Conservation (phyloP, 2,329 filamentous ascomycete genomes). For the Fusarium neocosmosporiellum region DNA sequence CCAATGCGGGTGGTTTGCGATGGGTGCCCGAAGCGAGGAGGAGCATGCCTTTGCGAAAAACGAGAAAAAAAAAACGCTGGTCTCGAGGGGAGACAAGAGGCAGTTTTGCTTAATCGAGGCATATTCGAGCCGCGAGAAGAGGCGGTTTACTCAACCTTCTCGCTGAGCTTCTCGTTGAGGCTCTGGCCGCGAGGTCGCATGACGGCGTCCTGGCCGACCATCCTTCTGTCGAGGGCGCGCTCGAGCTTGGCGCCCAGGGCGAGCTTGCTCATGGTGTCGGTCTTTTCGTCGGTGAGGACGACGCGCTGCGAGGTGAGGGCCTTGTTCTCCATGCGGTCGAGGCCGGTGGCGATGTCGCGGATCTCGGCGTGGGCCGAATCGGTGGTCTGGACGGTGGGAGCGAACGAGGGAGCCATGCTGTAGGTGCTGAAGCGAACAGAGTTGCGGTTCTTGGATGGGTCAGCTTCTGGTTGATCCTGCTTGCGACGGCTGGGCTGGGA, state of each 20-base stretch:
- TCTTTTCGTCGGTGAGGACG: conserved; percentile 81
- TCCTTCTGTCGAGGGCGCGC: conserved; percentile 84
- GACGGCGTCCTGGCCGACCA: conserved; percentile 89
- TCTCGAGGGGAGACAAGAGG: conserved; percentile 1
- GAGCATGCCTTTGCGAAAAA: conserved; percentile 1
- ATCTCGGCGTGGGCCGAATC: conserved; percentile 69
- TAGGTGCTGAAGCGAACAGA: conserved; percentile 70
- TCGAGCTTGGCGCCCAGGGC: conserved; percentile 92
- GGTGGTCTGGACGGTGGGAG: conserved; percentile 63
- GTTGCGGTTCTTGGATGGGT: conserved; percentile 57
- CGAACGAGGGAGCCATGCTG: conserved; percentile 70
- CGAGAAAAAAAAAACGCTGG: neutral
- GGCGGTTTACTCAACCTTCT: conserved; percentile 48
- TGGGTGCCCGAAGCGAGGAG: conserved; percentile 1
- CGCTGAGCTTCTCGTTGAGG: conserved; percentile 48
- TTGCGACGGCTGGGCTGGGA: conserved; percentile 27
- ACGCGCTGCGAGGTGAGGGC: conserved; percentile 81
- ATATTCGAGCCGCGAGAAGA: neutral
- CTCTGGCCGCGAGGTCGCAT: conserved; percentile 70
- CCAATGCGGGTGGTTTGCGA: conserved; percentile 2
- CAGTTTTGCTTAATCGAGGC: neutral
- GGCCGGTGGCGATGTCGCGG: conserved; percentile 78
- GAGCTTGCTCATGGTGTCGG: conserved; percentile 83
- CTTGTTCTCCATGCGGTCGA: conserved; percentile 91
- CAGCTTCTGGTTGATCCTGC: conserved; percentile 29